These are phyloP conservation scores for Echinochloa phyllopogon DNA, from an alignment of 176 grass and related monocot genomes.

Conservation along the genomic window DNA sequence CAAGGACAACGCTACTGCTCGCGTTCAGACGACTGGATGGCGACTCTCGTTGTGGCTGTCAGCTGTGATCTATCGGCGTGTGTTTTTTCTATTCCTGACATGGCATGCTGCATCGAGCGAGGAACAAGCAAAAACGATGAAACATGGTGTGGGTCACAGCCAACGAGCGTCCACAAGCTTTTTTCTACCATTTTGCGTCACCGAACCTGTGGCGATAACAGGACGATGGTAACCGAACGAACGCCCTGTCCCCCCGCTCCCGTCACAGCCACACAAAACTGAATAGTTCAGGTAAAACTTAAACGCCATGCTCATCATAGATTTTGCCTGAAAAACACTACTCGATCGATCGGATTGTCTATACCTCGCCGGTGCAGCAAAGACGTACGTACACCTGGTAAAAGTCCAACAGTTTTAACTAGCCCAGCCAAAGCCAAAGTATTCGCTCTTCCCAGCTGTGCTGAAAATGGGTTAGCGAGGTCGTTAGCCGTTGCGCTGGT, in stretches of 20 bases:
- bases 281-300: background rate
- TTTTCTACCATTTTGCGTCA: background rate
- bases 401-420: background rate
- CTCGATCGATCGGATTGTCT: background rate
- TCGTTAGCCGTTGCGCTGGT: too few relatives aligned
- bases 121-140: background rate
- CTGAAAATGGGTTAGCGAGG: background rate
- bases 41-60: background rate
- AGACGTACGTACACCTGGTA: background rate
- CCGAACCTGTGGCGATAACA: background rate
- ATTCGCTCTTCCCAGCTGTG: background rate
- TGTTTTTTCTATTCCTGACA: conserved; percentile 17
- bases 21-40: background rate
- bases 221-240: background rate
- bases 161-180: background rate
- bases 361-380: background rate
- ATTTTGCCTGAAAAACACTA: background rate
- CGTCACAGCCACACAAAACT: conserved; percentile 13
- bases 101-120: background rate
- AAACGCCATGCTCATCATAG: background rate
- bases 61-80: background rate
- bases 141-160: background rate
- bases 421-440: background rate
- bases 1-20: background rate
- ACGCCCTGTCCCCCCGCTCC: background rate